phyloP scores from a whole-genome alignment of 2,329 filamentous ascomycete species.

The Teratosphaeria destructans region DNA sequence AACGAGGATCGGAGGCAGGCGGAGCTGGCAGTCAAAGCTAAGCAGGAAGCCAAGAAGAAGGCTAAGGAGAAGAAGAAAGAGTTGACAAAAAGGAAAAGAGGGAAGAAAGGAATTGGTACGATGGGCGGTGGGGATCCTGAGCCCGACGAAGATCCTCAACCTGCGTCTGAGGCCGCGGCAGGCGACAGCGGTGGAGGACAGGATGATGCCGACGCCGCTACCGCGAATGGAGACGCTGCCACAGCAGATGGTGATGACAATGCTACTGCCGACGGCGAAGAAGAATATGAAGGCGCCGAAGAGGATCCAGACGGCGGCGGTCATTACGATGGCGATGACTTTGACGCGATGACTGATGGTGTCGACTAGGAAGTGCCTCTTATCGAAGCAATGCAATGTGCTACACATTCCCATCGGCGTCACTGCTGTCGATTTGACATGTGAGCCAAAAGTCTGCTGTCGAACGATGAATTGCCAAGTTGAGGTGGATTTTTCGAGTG shows the following conservation, averaged over 20 bases:
- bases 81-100: background rate
- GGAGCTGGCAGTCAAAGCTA: conserved; percentile 23
- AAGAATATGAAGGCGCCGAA: background rate
- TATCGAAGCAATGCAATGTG: background rate
- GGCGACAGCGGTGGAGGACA: background rate
- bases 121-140: conserved; percentile 3
- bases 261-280: background rate
- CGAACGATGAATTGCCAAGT: background rate
- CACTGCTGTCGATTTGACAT: background rate
- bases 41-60: conserved; percentile 22
- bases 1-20: conserved; percentile 24
- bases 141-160: background rate
- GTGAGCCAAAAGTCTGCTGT: too few species aligned
- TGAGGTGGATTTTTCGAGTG: background rate
- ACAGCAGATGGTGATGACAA: background rate
- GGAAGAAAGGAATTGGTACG: conserved; percentile 1
- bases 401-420: background rate
- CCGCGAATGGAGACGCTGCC: background rate
- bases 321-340: background rate
- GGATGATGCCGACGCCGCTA: background rate
- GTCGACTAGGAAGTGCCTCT: background rate
- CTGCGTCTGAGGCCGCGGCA: background rate
- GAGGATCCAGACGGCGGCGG: background rate
- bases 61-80: conserved; percentile 19
- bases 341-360: background rate